Evolutionary conservation across 306 rosid genomes (phyloP).

Genomic region (Casuarina cunninghamiana): DNA sequence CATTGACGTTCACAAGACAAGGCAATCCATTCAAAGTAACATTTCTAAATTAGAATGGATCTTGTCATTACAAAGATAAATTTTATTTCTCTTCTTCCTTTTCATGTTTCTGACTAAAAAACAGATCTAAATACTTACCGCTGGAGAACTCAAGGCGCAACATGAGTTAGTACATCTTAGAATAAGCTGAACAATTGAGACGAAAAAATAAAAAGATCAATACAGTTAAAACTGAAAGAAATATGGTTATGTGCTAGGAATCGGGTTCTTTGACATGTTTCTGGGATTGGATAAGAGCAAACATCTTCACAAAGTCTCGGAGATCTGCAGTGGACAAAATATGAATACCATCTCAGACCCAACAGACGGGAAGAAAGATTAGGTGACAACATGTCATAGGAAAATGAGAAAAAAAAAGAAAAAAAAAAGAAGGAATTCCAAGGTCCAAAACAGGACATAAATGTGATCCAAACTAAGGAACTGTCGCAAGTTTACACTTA

Average conservation of each 20-base stretch:
- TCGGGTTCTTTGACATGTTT: constrained; percentile 32
- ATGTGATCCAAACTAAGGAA: neutral
- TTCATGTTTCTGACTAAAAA: neutral
- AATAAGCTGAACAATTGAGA: neutral
- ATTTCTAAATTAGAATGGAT: neutral
- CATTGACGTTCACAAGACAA: neutral
- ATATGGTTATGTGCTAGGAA: constrained; percentile 22
- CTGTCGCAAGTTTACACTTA: neutral
- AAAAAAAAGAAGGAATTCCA: neutral
- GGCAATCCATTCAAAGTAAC: neutral
- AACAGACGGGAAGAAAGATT: constrained; percentile 10
- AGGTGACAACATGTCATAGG: neutral
- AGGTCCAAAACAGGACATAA: neutral
- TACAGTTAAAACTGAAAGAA: constrained; percentile 1
- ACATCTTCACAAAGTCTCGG: constrained; percentile 68
- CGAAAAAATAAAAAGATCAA: neutral
- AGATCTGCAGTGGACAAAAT: constrained; percentile 63
- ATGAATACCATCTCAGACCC: constrained; percentile 20
- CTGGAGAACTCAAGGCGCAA: neutral
- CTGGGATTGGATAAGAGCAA: constrained; percentile 17
- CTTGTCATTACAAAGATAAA: neutral
- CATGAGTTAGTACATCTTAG: neutral
- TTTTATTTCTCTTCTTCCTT: neutral
- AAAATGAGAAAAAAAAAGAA: too few relatives aligned
- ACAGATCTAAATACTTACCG: neutral